These are phyloP conservation scores for Emericellopsis cladophorae DNA, from an alignment of 2,329 filamentous ascomycete species.

Conservation along the genomic window DNA sequence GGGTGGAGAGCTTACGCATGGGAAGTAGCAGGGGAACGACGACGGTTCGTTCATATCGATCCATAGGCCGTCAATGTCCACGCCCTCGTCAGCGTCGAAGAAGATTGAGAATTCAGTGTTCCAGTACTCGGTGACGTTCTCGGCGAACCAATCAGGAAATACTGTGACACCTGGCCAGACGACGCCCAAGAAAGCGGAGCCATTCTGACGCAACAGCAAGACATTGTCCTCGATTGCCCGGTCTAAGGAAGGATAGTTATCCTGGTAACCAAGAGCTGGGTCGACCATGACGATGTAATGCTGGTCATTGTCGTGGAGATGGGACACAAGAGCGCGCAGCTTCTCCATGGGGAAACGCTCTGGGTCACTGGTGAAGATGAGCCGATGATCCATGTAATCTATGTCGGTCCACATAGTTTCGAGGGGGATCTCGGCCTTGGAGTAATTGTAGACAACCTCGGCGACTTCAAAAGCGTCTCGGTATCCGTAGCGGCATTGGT, in stretches of 20 bases:
- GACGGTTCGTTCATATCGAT: constrained; percentile 52
- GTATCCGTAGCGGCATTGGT: constrained; percentile 79
- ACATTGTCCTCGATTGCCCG: constrained; percentile 30
- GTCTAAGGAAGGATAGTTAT: constrained; percentile 29
- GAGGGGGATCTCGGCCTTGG: constrained; percentile 49
- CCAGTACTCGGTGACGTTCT: constrained; percentile 55
- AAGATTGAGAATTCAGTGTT: constrained; percentile 52
- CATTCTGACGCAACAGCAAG: constrained; percentile 40
- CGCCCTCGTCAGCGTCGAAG: constrained; percentile 49
- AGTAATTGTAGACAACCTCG: constrained; percentile 55
- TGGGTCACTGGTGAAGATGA: constrained; percentile 51
- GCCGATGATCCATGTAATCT: constrained; percentile 49
- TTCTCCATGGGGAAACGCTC: constrained; percentile 52
- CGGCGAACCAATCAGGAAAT: constrained; percentile 68
- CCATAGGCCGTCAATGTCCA: constrained; percentile 70
- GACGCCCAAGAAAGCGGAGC: constrained; percentile 45
- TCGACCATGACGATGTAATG: constrained; percentile 72
- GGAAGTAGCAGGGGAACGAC: constrained; percentile 25
- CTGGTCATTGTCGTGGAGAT: constrained; percentile 54
- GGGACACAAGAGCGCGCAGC: constrained; percentile 52
- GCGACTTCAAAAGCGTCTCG: constrained; percentile 56
- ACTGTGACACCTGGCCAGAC: constrained; percentile 67
- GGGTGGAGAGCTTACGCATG: constrained; percentile 1
- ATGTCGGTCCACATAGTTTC: constrained; percentile 69
- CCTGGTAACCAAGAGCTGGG: constrained; percentile 43